phyloP scores from a whole-genome alignment of 352 stramenopile genomes.

The Pythium brassicae region DNA sequence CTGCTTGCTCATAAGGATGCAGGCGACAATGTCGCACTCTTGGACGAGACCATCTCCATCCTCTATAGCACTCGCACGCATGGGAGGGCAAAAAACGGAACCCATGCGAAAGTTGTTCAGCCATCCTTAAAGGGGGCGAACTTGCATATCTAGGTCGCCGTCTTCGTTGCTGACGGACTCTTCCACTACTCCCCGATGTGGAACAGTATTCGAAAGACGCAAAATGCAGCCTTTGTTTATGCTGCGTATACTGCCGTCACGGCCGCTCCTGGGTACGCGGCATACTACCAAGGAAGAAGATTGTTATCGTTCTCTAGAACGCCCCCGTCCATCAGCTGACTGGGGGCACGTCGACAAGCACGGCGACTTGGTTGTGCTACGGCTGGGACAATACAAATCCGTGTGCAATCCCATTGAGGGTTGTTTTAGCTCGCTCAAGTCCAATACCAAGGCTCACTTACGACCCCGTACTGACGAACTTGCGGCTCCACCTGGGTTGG shows the following conservation, averaged over 20 bases:
- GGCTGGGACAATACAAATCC: constrained; percentile 4
- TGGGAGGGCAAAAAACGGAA: constrained; percentile 5
- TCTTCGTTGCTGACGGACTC: constrained; percentile 3
- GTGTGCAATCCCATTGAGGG: constrained; percentile 18
- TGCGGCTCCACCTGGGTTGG: too few relatives aligned
- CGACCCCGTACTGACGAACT: too few relatives aligned
- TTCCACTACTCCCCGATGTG: constrained; percentile 4
- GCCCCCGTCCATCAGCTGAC: constrained; percentile 16
- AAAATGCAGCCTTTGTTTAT: constrained; percentile 16
- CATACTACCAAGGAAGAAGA: constrained; percentile 12
- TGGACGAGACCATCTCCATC: constrained; percentile 21
- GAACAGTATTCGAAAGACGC: constrained; percentile 18
- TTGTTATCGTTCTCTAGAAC: constrained; percentile 22
- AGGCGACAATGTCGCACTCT: constrained; percentile 15
- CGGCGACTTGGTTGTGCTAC: constrained; percentile 8
- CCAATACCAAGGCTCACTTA: too few relatives aligned
- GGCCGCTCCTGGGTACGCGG: too few relatives aligned
- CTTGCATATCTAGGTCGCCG: constrained; percentile 16
- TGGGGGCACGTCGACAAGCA: neutral
- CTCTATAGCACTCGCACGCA: constrained; percentile 14
- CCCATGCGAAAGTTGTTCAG: constrained; percentile 3
- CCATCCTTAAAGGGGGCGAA: constrained; percentile 14
- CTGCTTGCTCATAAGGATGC: constrained; percentile 2
- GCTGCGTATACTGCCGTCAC: constrained; percentile 10
- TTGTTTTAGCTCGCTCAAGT: constrained; percentile 11